Evolutionary conservation across 257 asterid species (phyloP).

Genomic region (Agastache rugosa): DNA sequence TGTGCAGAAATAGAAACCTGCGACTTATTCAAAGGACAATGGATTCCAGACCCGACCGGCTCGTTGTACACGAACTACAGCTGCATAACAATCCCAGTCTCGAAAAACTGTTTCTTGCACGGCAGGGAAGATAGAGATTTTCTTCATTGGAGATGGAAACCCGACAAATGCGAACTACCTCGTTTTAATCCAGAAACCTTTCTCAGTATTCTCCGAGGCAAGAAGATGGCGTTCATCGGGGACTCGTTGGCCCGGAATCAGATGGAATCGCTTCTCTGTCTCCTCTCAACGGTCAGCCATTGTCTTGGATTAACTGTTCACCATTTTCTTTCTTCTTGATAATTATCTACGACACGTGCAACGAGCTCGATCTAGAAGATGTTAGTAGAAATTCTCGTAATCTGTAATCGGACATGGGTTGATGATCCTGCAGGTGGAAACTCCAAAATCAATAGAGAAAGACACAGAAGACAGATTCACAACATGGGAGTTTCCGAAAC

Average conservation of each 20-base stretch:
- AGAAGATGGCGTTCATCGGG: slow-evolving; percentile 76
- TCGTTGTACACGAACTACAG: slow-evolving; percentile 55
- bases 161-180: slow-evolving; percentile 59
- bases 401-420: slow-evolving; percentile 49
- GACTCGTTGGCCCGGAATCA: slow-evolving; percentile 77
- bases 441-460: slow-evolving; percentile 35
- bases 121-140: slow-evolving; percentile 62
- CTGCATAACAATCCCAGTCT: slow-evolving; percentile 58
- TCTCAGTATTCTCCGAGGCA: slow-evolving; percentile 50
- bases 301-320: too few species aligned
- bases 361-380: too few species aligned
- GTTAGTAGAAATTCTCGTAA: slow-evolving; percentile 29
- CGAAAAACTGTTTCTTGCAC: slow-evolving; percentile 59
- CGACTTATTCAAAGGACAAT: slow-evolving; percentile 63
- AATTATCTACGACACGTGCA: too few species aligned
- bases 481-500: slow-evolving; percentile 48
- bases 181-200: slow-evolving; percentile 51
- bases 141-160: slow-evolving; percentile 83
- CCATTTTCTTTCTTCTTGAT: too few species aligned
- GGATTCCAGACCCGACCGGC: slow-evolving; percentile 49
- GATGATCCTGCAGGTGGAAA: slow-evolving; percentile 48
- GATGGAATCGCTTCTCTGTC: slow-evolving; percentile 80
- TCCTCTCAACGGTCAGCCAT: neutral
- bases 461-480: slow-evolving; percentile 34
- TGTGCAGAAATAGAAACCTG: slow-evolving; percentile 41